These are phyloP conservation scores for Zasmidium cellare DNA, from an alignment of 2,329 filamentous ascomycete genomes.

Conservation along the genomic window DNA sequence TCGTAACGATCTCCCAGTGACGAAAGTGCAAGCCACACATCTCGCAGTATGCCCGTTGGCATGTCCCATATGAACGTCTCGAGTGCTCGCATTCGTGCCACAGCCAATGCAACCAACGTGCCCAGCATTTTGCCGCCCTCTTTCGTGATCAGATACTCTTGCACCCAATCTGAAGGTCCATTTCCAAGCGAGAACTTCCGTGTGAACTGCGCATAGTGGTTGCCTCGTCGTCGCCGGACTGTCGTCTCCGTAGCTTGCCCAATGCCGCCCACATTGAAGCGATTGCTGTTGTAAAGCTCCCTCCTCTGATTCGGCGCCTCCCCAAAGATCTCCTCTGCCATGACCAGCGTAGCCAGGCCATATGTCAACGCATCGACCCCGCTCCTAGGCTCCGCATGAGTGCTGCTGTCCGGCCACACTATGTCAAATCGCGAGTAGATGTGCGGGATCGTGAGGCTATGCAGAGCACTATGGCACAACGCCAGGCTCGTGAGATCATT, in stretches of 20 bases:
- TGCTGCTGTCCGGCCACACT: constrained; percentile 75
- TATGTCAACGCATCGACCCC: constrained; percentile 82
- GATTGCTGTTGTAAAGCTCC: constrained; percentile 20
- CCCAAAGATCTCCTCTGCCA: constrained; percentile 65
- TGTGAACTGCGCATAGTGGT: constrained; percentile 76
- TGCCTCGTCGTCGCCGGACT: constrained; percentile 57
- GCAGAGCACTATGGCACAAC: constrained; percentile 74
- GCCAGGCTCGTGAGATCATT: constrained; percentile 80
- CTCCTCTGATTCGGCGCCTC: constrained; percentile 46
- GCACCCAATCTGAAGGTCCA: constrained; percentile 74
- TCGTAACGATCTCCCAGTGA: constrained; percentile 65
- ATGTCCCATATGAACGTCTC: constrained; percentile 87
- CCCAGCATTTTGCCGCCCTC: constrained; percentile 88
- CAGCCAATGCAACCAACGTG: constrained; percentile 73
- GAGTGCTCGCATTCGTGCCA: constrained; percentile 79
- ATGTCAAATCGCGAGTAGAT: constrained; percentile 88
- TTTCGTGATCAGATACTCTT: constrained; percentile 78
- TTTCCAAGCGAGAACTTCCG: constrained; percentile 85
- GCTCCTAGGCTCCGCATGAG: constrained; percentile 63
- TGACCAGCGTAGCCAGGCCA: constrained; percentile 75
- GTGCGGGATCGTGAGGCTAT: constrained; percentile 71
- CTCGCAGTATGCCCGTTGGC: constrained; percentile 78
- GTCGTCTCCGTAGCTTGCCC: constrained; percentile 30
- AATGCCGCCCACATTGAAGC: constrained; percentile 23
- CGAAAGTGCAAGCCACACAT: constrained; percentile 77